Evolutionary conservation across 225 moss, liverwort and hornwort species (phyloP).

Genomic region (Sphagnum tenellum): DNA sequence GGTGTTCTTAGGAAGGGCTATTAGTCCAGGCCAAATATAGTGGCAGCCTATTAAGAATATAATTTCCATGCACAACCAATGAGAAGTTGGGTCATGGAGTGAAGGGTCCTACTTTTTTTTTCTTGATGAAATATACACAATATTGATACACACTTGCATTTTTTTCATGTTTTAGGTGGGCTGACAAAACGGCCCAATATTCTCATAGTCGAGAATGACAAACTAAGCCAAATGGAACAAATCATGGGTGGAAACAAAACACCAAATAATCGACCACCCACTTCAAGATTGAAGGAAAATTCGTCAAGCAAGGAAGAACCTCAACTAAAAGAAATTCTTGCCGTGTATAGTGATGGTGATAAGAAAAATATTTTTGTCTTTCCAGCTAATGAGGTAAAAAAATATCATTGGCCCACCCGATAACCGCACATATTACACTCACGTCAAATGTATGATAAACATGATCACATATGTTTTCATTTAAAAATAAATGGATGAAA

Average conservation of each 20-base stretch:
- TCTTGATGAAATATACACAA: no score
- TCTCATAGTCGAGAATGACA: constrained; percentile 30
- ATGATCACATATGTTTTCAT: no score
- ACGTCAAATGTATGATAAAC: no score
- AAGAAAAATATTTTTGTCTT: constrained; percentile 64
- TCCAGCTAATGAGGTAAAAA: constrained; percentile 54
- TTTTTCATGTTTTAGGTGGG: no score
- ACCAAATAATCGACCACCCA: no score
- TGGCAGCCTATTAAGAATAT: no score
- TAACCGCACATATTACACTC: no score
- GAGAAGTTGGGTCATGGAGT: not conserved
- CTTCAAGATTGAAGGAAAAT: not conserved
- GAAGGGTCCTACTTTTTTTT: constrained; percentile 2
- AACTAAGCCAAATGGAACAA: constrained; percentile 17
- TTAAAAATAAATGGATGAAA: no score
- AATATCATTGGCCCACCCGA: not conserved
- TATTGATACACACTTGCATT: not conserved
- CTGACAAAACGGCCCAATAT: constrained; percentile 13
- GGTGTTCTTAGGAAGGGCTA: no score
- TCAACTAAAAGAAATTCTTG: constrained; percentile 52
- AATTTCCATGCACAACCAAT: no score
- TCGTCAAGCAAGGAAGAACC: constrained; percentile 15
- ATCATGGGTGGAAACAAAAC: constrained; percentile 8
- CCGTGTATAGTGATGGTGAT: constrained; percentile 39
- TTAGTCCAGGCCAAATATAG: no score